Evolutionary conservation across 768 basidiomycete genomes (phyloP).

Genomic region (Auriscalpium microsporum): DNA sequence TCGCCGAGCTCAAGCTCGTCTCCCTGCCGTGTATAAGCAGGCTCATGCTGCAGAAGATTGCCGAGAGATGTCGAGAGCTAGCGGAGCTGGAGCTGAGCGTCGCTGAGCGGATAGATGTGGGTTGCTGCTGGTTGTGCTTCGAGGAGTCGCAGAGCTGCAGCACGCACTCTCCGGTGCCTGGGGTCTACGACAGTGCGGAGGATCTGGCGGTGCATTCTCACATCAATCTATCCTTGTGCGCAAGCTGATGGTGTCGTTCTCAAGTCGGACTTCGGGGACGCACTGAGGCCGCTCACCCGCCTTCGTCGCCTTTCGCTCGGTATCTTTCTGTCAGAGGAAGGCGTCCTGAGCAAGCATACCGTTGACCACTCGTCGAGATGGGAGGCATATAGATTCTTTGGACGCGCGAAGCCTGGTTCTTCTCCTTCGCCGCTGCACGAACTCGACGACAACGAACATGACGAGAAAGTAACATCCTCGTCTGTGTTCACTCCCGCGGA

Average conservation of each 20-base stretch:
- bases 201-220: conserved; percentile 42
- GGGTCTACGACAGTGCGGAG: conserved; percentile 33
- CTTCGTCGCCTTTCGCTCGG: conserved; percentile 50
- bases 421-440: conserved; percentile 4
- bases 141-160: conserved; percentile 49
- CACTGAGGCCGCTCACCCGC: conserved; percentile 37
- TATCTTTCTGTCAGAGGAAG: conserved; percentile 51
- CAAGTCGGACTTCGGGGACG: conserved; percentile 35
- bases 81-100: conserved; percentile 46
- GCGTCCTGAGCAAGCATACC: conserved; percentile 39
- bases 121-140: conserved; percentile 58
- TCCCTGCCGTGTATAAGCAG: conserved; percentile 50
- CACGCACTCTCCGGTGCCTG: conserved; percentile 51
- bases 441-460: background rate
- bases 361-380: conserved; percentile 24
- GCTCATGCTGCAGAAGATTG: conserved; percentile 38
- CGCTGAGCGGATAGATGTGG: conserved; percentile 46
- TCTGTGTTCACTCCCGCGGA: conserved; percentile 11
- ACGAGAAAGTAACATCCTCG: background rate
- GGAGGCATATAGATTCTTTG: background rate
- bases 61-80: conserved; percentile 38
- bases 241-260: background rate
- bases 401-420: conserved; percentile 2
- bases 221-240: background rate
- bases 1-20: conserved; percentile 44